Percentiles rank a stretch among this genome's conserved stretches.
These are phyloP conservation scores for Pseudocercospora crystallina DNA, from an alignment of 2,329 filamentous ascomycete species.

Conservation along the genomic window DNA sequence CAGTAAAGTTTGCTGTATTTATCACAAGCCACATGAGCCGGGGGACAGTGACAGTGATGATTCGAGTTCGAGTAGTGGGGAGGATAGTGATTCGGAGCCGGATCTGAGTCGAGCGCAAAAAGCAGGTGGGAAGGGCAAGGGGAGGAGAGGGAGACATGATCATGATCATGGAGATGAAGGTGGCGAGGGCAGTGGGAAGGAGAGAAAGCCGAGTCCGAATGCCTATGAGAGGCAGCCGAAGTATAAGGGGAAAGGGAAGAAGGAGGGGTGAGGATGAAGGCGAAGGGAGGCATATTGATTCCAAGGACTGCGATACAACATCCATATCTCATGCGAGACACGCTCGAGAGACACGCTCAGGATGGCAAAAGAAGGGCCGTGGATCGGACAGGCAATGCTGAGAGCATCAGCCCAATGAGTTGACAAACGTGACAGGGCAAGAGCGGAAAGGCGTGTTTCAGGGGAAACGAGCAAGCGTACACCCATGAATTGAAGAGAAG, in stretches of 20 bases:
- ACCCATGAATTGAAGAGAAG: no score
- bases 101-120: conserved; percentile 51
- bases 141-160: conserved; percentile 65
- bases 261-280: conserved; percentile 25
- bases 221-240: conserved; percentile 77
- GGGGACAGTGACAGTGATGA: conserved; percentile 77
- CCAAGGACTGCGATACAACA: background rate
- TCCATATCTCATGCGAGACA: background rate
- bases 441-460: no score
- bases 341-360: background rate
- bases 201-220: conserved; percentile 68
- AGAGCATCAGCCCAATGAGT: background rate
- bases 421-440: no score
- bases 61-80: conserved; percentile 57
- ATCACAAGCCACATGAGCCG: conserved; percentile 78
- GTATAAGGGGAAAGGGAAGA: conserved; percentile 36
- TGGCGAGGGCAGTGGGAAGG: conserved; percentile 40
- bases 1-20: conserved; percentile 99
- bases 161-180: conserved; percentile 59
- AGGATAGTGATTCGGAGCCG: conserved; percentile 55
- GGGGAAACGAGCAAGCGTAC: no score
- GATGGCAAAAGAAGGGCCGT: background rate
- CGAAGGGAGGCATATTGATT: background rate
- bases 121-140: conserved; percentile 39
- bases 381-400: background rate